Conservation (phyloP, 2,329 filamentous ascomycete species). For the Botrytis porri region DNA sequence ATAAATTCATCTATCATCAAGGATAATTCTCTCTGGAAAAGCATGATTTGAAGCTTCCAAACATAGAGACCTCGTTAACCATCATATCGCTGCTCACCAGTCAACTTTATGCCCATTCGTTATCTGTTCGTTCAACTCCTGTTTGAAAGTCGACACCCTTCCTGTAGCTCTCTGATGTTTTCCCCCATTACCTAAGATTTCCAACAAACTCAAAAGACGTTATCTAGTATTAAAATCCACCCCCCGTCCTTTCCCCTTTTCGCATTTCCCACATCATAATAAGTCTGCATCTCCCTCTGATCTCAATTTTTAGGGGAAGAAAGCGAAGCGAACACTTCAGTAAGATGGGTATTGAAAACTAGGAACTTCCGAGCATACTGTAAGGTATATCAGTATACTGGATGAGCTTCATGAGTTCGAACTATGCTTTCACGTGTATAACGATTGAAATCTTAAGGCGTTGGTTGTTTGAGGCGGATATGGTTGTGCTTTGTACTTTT, state of each 20-base stretch:
- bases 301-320: not conserved
- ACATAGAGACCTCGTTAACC: not conserved
- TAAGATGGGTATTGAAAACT: not conserved
- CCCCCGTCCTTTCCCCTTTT: not conserved
- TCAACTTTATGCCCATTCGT: not conserved
- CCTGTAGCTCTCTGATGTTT: not conserved
- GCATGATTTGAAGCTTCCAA: not conserved
- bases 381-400: not conserved
- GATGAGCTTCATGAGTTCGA: not conserved
- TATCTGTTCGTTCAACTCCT: not conserved
- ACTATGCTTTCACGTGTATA: not conserved
- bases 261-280: not conserved
- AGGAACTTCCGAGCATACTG: not conserved
- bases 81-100: not conserved
- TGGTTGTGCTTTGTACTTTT: too few relatives aligned
- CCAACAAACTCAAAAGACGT: not conserved
- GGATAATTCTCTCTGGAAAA: not conserved
- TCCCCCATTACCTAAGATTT: not conserved
- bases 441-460: too few relatives aligned
- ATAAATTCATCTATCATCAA: not conserved
- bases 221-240: not conserved
- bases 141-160: not conserved
- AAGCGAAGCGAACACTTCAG: not conserved
- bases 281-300: not conserved
- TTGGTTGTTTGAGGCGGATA: too few relatives aligned